Conservation (phyloP, 495 filamentous ascomycete genomes). For the Neurospora sp. region DNA sequence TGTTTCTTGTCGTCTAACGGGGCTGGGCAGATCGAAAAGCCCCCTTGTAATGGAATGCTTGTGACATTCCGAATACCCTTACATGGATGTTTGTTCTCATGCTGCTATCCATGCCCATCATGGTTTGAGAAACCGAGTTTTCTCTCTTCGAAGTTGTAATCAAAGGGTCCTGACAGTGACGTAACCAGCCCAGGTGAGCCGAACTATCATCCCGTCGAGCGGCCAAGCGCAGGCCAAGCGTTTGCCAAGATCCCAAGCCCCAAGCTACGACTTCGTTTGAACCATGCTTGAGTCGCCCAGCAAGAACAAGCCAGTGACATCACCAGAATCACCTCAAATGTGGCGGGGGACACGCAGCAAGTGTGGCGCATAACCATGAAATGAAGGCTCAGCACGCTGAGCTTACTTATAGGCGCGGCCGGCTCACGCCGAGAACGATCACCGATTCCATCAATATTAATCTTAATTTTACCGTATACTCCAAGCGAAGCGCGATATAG, state of each 20-base stretch:
- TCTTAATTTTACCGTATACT: neutral
- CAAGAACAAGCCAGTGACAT: constrained; percentile 1
- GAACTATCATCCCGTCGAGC: neutral
- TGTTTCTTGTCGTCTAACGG: neutral
- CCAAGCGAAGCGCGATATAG: neutral
- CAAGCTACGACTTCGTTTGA: neutral
- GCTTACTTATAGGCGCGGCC: neutral
- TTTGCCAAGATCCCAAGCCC: neutral
- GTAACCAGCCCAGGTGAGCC: neutral
- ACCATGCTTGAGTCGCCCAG: neutral
- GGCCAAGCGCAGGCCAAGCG: neutral
- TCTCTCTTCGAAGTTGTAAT: neutral
- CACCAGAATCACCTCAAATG: neutral
- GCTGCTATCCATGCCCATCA: neutral
- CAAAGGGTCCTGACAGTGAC: neutral
- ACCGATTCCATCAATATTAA: neutral
- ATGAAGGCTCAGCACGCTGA: neutral
- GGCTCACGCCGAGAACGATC: neutral
- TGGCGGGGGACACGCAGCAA: neutral
- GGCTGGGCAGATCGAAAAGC: neutral
- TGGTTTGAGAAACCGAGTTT: neutral
- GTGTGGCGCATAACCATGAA: neutral
- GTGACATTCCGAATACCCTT: neutral
- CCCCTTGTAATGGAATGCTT: neutral
- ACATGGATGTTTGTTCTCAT: neutral